Evolutionary conservation across 495 filamentous ascomycete species (phyloP), one percentile per base, ranked within the genome.

Genomic region (Evernia prunastri): DNA sequence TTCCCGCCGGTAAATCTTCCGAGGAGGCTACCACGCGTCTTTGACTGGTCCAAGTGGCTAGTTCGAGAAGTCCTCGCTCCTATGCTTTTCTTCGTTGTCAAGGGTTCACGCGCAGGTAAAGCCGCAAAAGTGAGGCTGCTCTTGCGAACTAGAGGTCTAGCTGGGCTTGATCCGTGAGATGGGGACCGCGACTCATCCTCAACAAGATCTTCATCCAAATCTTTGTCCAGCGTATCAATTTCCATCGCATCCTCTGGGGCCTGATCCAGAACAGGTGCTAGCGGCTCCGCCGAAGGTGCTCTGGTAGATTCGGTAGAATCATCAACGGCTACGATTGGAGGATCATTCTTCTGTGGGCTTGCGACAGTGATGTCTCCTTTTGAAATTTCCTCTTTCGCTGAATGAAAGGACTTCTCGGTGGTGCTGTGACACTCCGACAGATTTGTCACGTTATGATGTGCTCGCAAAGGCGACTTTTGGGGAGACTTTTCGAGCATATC

Each of bases 101-200:
- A 78, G 35, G 92, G 94, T 71, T 97, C 93, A 45, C 94, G 86
- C 11, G 92, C 90, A 58, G 94, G 94, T 5, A 98, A 79, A 4
- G 94, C 89, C 17, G 95, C 89, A 75, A 98, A 97, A 58, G 86
- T 92, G 58, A 97, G 80, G 69, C 93, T 97, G 74, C 91, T 96
- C 78, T 96, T 96, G 40, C 93, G 87, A 58, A 95, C 76, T 6
- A 82, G 75, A n/a, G 79, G 81, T 57, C 82, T 77, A 47, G 81
- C 85, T 3, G 86, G 86, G 58, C 81, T 85, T 8, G 85, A 87
- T 12, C 74, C 78, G 63, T 87, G 83, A 15, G 86, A 88, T 23
- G 84, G 79, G 39, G 86, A 85, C 45, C 78, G 77, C 29, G 79
- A 79, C 29, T 78, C 79, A 51, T 83, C 82, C 36, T 79, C 73